Percentiles rank a stretch among this genome's conserved stretches.
Evolutionary conservation across 2,329 filamentous ascomycete species (phyloP).

Genomic region (Hypoxylon sp.): DNA sequence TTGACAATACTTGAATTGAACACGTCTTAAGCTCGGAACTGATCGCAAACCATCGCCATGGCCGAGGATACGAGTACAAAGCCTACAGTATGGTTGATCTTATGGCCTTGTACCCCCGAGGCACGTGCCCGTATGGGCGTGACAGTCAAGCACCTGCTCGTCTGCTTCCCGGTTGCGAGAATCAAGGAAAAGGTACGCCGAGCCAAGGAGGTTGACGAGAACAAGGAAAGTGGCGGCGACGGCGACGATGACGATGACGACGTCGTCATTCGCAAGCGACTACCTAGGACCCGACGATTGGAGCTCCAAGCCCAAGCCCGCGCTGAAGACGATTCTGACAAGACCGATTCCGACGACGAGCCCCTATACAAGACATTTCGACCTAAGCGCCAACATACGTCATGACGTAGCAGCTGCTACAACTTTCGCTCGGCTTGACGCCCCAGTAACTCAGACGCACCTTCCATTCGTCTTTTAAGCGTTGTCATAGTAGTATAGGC

Average conservation of each 20-base stretch:
- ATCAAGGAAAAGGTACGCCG: neutral
- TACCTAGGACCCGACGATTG: neutral
- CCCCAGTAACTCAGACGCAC: neutral
- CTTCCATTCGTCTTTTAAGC: neutral
- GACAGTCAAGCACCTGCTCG: neutral
- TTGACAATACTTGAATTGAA: too few species aligned
- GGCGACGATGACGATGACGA: neutral
- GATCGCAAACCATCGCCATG: neutral
- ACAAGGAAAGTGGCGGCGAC: too few species aligned
- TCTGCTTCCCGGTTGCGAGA: neutral
- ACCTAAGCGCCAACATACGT: neutral
- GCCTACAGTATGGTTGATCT: neutral
- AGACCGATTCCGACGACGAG: neutral
- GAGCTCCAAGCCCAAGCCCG: neutral
- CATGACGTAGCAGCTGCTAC: neutral
- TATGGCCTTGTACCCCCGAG: neutral
- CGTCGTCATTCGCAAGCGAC: neutral
- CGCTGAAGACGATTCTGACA: neutral
- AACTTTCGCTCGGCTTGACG: neutral
- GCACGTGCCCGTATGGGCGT: neutral
- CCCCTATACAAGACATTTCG: neutral
- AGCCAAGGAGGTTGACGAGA: neutral
- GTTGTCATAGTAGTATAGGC: neutral
- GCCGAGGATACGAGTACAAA: neutral
- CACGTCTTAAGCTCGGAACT: too few species aligned